Base-by-base conservation (phyloP, 257 asterid genomes). In the Cynanchum wilfordii region DNA sequence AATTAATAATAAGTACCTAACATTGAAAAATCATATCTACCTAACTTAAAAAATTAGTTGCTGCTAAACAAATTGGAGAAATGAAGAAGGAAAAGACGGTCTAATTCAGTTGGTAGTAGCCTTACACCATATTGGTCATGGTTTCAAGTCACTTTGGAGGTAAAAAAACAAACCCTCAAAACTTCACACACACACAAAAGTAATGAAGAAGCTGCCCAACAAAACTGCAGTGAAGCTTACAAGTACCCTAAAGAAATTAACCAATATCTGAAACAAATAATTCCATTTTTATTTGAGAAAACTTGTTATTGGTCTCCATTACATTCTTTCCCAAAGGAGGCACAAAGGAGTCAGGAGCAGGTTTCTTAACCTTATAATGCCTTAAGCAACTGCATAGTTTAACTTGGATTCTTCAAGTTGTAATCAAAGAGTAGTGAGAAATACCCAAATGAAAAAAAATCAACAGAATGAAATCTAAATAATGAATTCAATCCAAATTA, bases 401-500 rank as follows among this genome's bases (percentile, higher is more conserved):
- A 9, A 59, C 17, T 59, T 11, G 17, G 10, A 27, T 59, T 59
- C 20, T 25, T 44, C 7, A 30, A 62, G 17, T 30, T 38, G 42
- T 56, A 16, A 55, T 22, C 51, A 66, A 40, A 17, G 25, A 33
- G 4, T 1, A 64, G 25, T 5, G n/a, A 5, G 10, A 42, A 17
- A 47, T 16, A 4, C 3, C 15, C 30, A 42, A 49, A 68, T 12
- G 9, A 73, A 30, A 71, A 40, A 64, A 4, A 42, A 3, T 51
- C 27, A 27, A 60, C 20, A 60, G 47, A 50, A 50, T 5, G 19
- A 66, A 36, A 19, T 9, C 40, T 17, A 49, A 63, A 63, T 33
- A 16, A 36, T 64, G 36, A 19, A 57, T 30, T 15, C 45, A 29
- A 13, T 64, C 16, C 1, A 36, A 65, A 78, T 82, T 90, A 93